Percentiles rank a stretch among this genome's conserved stretches.
phyloP scores from a whole-genome alignment of 495 filamentous ascomycete species.

The Geoglossum glabrum region DNA sequence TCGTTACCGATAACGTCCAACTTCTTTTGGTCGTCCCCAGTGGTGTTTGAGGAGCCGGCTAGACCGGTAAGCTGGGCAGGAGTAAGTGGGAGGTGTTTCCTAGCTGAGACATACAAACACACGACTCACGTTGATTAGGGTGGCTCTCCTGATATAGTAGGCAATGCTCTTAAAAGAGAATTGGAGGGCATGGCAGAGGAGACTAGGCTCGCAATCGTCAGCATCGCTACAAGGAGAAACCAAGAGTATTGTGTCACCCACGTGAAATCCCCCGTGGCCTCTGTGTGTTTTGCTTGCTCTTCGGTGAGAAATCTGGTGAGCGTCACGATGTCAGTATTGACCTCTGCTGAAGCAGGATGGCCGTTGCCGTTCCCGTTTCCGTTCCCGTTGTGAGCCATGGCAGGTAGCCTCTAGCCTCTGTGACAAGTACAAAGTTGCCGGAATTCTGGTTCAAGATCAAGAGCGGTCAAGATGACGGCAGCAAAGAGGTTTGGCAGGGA shows the following conservation, averaged over 20 bases:
- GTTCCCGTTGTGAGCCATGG: conserved; percentile 22
- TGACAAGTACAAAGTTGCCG: not conserved
- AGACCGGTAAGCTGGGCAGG: conserved; percentile 50
- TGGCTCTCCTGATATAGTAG: conserved; percentile 95
- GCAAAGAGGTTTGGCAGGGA: not conserved
- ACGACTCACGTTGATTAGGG: conserved; percentile 57
- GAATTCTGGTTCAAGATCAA: not conserved
- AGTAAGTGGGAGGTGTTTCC: not conserved
- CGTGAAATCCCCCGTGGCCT: conserved; percentile 98
- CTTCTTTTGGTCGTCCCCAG: conserved; percentile 98
- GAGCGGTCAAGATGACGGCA: not conserved
- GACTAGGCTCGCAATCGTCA: conserved; percentile 25
- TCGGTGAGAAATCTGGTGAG: conserved; percentile 90
- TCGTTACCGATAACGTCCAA: conserved; percentile 98
- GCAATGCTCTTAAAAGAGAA: conserved; percentile 99
- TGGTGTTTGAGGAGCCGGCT: conserved; percentile 84
- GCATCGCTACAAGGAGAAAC: not conserved
- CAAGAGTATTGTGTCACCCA: conserved; percentile 21
- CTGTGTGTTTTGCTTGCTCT: conserved; percentile 79
- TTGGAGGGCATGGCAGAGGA: conserved; percentile 92
- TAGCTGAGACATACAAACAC: not conserved
- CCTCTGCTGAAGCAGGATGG: conserved; percentile 38
- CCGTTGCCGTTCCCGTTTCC: conserved; percentile 15
- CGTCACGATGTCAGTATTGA: conserved; percentile 92
- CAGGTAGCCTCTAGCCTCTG: not conserved